These are phyloP conservation scores for Seiridium unicorne DNA, from an alignment of 2,329 filamentous ascomycete species.

Conservation along the genomic window DNA sequence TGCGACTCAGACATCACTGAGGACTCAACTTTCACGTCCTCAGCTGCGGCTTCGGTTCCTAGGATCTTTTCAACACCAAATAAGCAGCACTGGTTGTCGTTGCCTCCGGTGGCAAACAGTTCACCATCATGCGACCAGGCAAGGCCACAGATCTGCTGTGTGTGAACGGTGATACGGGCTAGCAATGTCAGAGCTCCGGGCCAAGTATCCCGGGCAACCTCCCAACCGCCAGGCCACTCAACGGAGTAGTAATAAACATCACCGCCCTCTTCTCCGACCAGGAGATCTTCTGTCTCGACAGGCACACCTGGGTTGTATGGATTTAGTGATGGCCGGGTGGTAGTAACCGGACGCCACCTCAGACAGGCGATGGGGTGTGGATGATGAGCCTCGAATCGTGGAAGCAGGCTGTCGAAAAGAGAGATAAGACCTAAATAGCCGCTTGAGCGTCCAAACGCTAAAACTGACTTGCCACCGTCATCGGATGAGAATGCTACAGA, in stretches of 20 bases:
- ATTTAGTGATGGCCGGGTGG: conserved; percentile 50
- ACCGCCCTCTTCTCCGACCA: conserved; percentile 82
- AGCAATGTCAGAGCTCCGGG: conserved; percentile 75
- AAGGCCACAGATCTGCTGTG: conserved; percentile 90
- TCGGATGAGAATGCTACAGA: conserved; percentile 87
- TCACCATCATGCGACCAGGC: conserved; percentile 77
- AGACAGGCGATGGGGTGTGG: conserved; percentile 74
- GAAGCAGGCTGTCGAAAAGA: conserved; percentile 61
- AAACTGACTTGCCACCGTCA: conserved; percentile 71
- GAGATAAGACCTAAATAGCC: conserved; percentile 78
- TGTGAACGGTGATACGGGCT: conserved; percentile 74
- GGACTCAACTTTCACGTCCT: not conserved
- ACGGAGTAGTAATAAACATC: conserved; percentile 85
- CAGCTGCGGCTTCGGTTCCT: conserved; percentile 6
- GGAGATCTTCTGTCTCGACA: conserved; percentile 75
- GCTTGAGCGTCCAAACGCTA: conserved; percentile 81
- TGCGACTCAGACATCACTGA: not conserved
- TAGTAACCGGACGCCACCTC: conserved; percentile 70
- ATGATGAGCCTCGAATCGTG: conserved; percentile 75
- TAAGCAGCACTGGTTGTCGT: conserved; percentile 86
- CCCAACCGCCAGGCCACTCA: conserved; percentile 73
- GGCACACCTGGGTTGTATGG: conserved; percentile 42
- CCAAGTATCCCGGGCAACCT: conserved; percentile 67
- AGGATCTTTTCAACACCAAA: conserved; percentile 68
- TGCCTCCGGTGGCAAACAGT: conserved; percentile 83